These are phyloP conservation scores for Naganishia antarctica DNA, from an alignment of 768 basidiomycete genomes.

Conservation along the genomic window DNA sequence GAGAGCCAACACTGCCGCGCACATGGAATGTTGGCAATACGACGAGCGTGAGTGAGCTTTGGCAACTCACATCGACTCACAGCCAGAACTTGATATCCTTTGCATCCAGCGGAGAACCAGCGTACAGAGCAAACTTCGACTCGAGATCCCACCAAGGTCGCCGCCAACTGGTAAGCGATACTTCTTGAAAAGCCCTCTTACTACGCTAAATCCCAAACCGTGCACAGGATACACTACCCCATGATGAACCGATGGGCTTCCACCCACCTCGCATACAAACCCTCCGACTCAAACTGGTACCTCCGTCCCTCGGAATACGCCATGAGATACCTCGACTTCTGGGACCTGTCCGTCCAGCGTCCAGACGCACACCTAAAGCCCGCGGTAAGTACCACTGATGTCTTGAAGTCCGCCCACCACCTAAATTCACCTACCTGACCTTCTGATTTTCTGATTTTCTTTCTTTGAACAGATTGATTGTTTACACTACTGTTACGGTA, in stretches of 20 bases:
- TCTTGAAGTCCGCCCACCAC: no score
- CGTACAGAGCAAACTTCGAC: slow-evolving; percentile 3
- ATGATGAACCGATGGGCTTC: slow-evolving; percentile 11
- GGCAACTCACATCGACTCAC: no score
- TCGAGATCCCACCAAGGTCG: neutral
- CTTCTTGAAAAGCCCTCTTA: neutral
- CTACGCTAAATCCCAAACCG: neutral
- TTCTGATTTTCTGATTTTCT: no score
- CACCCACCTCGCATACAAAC: slow-evolving; percentile 16
- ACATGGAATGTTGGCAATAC: slow-evolving; percentile 21
- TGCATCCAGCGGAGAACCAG: slow-evolving; percentile 11
- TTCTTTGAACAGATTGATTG: no score
- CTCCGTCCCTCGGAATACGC: slow-evolving; percentile 1
- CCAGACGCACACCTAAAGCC: slow-evolving; percentile 25
- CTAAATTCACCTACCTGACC: no score
- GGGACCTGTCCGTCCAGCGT: slow-evolving; percentile 14
- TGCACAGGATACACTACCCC: slow-evolving; percentile 9
- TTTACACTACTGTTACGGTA: slow-evolving; percentile 11
- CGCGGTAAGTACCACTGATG: no score
- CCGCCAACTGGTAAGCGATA: slow-evolving; percentile 16
- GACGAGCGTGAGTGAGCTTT: slow-evolving; percentile 5
- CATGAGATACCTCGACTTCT: slow-evolving; percentile 24
- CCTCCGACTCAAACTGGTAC: neutral
- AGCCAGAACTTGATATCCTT: neutral
- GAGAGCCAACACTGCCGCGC: neutral